Conservation (phyloP, 305 asterid species). For the Striga hermonthica region DNA sequence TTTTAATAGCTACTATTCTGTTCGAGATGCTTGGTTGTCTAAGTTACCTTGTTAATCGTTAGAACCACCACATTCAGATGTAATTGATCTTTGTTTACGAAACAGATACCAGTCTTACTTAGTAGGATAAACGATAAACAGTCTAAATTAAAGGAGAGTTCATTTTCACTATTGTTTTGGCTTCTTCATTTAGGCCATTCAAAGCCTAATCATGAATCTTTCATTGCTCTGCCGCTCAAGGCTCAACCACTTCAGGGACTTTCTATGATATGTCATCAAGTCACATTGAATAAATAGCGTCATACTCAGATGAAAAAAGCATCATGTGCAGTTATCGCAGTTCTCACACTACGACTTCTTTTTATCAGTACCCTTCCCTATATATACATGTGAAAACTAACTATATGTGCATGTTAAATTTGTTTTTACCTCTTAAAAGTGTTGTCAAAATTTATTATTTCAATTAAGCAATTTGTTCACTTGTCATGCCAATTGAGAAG, state of each 20-base stretch:
- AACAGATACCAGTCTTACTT: neutral
- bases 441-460: neutral
- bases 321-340: constrained; percentile 6
- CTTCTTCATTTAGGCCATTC: constrained; percentile 6
- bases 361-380: neutral
- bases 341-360: neutral
- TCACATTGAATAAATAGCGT: neutral
- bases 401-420: neutral
- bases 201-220: neutral
- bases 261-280: constrained; percentile 18
- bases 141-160: neutral
- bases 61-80: neutral
- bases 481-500: constrained; percentile 4
- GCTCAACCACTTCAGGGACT: neutral
- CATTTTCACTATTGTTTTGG: neutral
- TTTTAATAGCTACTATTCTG: constrained; percentile 21
- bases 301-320: constrained; percentile 1
- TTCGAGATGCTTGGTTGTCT: neutral
- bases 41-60: neutral
- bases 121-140: neutral
- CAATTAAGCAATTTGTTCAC: neutral
- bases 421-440: neutral
- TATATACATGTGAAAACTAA: neutral
- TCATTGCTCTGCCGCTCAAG: neutral
- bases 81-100: neutral